Evolutionary conservation across 2,329 filamentous ascomycete genomes (phyloP), one percentile per base, ranked within the genome.

Genomic region (Colletotrichum acutatum): DNA sequence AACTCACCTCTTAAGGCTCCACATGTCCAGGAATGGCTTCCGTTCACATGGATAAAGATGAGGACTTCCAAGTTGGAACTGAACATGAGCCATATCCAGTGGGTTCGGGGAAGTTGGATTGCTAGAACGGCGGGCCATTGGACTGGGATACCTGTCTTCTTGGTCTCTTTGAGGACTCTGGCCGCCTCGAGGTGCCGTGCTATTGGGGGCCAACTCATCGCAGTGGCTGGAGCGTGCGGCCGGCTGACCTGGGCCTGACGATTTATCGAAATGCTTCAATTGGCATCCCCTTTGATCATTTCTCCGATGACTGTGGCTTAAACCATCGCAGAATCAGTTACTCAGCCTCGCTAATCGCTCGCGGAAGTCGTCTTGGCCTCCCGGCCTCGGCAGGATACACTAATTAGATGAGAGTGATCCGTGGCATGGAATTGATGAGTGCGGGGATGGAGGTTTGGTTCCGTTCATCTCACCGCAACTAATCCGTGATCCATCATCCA

Each of bases 391-490:
- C 66, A 56, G 32, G 59, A 26, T 49, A 49, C 42, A 49, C 42
- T 49, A 22, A 49, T 53, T 54, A 58, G 28, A 56, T 42, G 8
- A 28, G 22, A 26, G 52, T 22, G 24, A 24, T 28, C 26, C 28
- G 12, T 62, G 26, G 24, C 19, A 63, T 54, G 59, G 19, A n/a
- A 69, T 49, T 34, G 60, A 53, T 16, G 32, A 37, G 46, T 65
- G 70, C 61, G 70, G 66, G 70, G 56, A 30, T 58, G 52, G 49
- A 52, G 28, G 59, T 53, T 53, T 63, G 65, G 65, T 63, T 30
- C 52, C 62, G 24, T 56, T 70, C 60, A 70, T 70, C 70, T 72
- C 70, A 72, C 70, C 70, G 70, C 60, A 70, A 70, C 59, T 72
- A 66, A 72, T 72, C 66, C 60, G 70, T 70, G 60, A 65, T 42